Base-by-base conservation (phyloP, 1,139 yeast genomes). In the Candida dubliniensis region DNA sequence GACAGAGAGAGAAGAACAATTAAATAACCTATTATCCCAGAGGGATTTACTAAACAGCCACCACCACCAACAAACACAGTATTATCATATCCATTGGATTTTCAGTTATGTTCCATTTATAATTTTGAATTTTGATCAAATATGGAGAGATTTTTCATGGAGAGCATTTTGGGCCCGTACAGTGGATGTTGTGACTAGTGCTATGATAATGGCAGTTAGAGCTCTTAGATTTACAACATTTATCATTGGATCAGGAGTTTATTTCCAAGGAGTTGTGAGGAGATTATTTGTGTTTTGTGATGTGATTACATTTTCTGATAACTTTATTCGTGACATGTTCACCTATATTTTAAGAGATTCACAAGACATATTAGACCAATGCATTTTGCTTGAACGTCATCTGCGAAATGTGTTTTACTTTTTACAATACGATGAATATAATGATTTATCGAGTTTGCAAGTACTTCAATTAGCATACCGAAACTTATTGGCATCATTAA, bases 231-330 rank as follows among this genome's bases (percentile, higher is more conserved):
- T 58, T 29, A 27, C 51, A 25, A 43, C 57, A 42, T 60, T 64
- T 43, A 18, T 60, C 3, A 42, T 62, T 3, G 53, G 61, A 7
- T 52, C 61, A 8, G 50, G 53, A 12, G 38, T 52, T n/a, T 60
- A 58, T 42, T 48, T 60, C 38, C 57, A 51, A 33, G 45, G 50
- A 10, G 33, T 56, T 8, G 40, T 61, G 12, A 47, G 50, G 40
- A 40, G 51, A 14, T 43, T 66, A 12, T 54, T 63, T 39, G 47
- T 55, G 34, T 63, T 62, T 45, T 67, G 69, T 37, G 61, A 66
- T 46, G 52, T 60, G 39, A 56, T 64, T 23, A 66, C 74, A 2
- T 68, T 59, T 48, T 64, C 71, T 2, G 52, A 54, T 15, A 64
- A 61, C 45, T 65, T 64, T 41, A 45, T 66, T 25, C 39, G 51